Conservation (phyloP, 441 rosid species). For the Viola pubescens region DNA sequence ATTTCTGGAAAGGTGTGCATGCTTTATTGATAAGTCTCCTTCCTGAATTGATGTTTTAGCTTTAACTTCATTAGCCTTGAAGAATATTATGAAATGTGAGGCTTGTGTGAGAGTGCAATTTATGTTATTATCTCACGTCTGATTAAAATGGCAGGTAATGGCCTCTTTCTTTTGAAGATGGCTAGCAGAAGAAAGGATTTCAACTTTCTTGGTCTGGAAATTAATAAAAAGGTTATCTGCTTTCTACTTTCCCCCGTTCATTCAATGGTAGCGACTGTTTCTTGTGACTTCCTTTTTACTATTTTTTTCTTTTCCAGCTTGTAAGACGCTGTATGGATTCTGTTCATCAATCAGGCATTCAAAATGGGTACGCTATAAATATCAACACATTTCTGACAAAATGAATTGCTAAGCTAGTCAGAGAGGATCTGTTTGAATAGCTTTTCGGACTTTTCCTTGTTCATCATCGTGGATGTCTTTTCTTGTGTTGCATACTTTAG, state of each 20-base stretch:
- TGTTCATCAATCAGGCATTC: slow-evolving; percentile 35
- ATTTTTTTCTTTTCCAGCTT: slow-evolving; percentile 30
- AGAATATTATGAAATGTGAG: slow-evolving; percentile 4
- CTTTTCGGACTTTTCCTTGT: slow-evolving; percentile 2
- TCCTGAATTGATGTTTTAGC: neutral
- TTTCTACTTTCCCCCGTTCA: neutral
- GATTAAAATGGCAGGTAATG: slow-evolving; percentile 42
- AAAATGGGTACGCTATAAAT: slow-evolving; percentile 37
- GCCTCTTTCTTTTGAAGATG: slow-evolving; percentile 58
- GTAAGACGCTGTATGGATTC: slow-evolving; percentile 38
- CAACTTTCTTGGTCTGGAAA: slow-evolving; percentile 71
- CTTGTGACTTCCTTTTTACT: slow-evolving; percentile 7
- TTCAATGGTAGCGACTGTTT: slow-evolving; percentile 8
- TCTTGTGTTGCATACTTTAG: slow-evolving; percentile 23
- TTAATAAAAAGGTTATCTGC: slow-evolving; percentile 46
- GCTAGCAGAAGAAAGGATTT: slow-evolving; percentile 44
- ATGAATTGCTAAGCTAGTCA: neutral
- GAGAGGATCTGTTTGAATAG: neutral
- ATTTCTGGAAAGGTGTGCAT: too few species aligned
- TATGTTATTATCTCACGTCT: slow-evolving; percentile 9
- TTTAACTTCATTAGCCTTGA: neutral
- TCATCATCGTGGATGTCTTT: slow-evolving; percentile 10
- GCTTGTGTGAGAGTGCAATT: slow-evolving; percentile 3
- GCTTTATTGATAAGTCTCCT: too few species aligned
- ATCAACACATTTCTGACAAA: neutral